phyloP scores from a whole-genome alignment of 305 asterid genomes.

The Petunia hybrid region DNA sequence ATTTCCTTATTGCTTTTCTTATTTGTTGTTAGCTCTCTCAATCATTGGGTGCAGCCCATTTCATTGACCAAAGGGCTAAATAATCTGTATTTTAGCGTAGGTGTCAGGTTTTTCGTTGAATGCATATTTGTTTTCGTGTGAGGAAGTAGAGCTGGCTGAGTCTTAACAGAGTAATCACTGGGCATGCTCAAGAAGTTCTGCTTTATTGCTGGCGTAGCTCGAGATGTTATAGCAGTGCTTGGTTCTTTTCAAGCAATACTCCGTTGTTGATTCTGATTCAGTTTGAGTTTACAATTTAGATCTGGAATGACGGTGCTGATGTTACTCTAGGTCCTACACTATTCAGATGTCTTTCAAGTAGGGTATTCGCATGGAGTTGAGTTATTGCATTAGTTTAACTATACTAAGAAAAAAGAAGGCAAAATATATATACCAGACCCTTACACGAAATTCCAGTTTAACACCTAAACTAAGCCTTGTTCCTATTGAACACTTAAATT shows the following conservation, averaged over 20 bases:
- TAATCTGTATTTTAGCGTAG: conserved; percentile 14
- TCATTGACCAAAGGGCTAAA: not conserved
- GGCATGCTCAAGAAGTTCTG: conserved; percentile 4
- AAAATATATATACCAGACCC: too few species aligned
- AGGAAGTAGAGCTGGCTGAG: conserved; percentile 2
- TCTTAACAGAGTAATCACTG: not conserved
- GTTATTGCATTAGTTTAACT: conserved; percentile 21
- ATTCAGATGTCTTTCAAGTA: conserved; percentile 20
- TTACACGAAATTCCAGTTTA: too few species aligned
- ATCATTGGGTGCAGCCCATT: not conserved
- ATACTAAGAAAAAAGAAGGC: not conserved
- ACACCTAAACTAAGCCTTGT: too few species aligned
- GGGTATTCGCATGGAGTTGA: conserved; percentile 2
- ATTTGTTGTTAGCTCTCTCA: not conserved
- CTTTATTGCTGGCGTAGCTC: not conserved
- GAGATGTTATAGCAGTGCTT: not conserved
- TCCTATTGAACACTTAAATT: too few species aligned
- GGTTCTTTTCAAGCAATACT: not conserved
- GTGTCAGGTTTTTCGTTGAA: conserved; percentile 1
- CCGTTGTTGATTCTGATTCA: not conserved
- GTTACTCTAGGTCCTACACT: not conserved
- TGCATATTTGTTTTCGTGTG: not conserved
- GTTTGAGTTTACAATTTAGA: not conserved
- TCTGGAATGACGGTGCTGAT: not conserved
- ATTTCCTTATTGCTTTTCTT: not conserved